Evolutionary conservation across 441 rosid species (phyloP).

Genomic region (Populus hybrid): DNA sequence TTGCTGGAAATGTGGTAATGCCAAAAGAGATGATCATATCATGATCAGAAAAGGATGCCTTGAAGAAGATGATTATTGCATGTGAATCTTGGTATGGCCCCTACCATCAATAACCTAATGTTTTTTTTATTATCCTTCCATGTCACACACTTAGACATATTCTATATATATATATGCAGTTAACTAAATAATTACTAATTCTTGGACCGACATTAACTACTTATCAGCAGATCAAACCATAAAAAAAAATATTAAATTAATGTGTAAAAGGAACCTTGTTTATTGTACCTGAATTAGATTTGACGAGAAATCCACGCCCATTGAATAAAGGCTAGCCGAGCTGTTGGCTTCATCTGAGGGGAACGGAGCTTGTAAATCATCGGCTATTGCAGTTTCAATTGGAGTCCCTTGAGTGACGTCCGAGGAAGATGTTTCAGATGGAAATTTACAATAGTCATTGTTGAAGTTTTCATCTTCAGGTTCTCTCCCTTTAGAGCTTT

Average conservation of each 20-base stretch:
- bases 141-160: neutral
- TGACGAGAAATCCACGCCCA: conserved; percentile 36
- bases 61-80: neutral
- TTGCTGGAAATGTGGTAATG: conserved; percentile 32
- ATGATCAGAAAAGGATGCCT: conserved; percentile 18
- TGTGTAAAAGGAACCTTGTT: neutral
- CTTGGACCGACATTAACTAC: neutral
- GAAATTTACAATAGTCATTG: conserved; percentile 24
- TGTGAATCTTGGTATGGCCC: conserved; percentile 11
- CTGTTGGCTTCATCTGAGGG: conserved; percentile 54
- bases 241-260: neutral
- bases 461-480: conserved; percentile 33
- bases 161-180: neutral
- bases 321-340: conserved; percentile 26
- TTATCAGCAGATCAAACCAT: no score
- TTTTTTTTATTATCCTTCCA: neutral
- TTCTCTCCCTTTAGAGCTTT: conserved; percentile 19
- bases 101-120: neutral
- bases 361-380: conserved; percentile 32
- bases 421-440: conserved; percentile 62
- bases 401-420: conserved; percentile 64
- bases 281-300: conserved; percentile 35
- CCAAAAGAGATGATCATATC: conserved; percentile 38
- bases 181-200: neutral
- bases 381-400: conserved; percentile 22